Base-by-base conservation (phyloP, 495 filamentous ascomycete genomes). In the Bryoglossum gracile region DNA sequence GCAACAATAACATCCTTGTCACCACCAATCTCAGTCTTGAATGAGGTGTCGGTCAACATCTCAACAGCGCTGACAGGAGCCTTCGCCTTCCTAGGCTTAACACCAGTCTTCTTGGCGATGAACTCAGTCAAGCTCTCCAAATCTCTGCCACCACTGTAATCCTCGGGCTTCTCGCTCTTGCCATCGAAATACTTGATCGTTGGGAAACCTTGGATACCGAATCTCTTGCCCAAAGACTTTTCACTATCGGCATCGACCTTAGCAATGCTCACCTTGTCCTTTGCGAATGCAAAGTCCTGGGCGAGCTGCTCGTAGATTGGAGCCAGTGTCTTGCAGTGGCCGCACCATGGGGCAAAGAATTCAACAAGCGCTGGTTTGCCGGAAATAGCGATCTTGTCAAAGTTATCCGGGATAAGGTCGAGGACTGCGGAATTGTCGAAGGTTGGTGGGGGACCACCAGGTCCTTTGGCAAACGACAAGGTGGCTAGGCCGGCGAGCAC, bases 261-360 rank as follows among this genome's bases (percentile, higher is more conserved):
- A 55, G 80, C 92, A 60, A 98, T 87, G 60, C 77, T 80, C 23
- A 98, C 80, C 62, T 91, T 88, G 66, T 94, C 82, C 55, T 83
- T 78, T 54, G 81, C 78, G 53, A 75, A 80, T 32, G 81, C 79
- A 63, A 86, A 89, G 43, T 69, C 70, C 26, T 74, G 65, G 43
- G 81, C 91, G n/a, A 98, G 80, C 66, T 98, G 86, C 65, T 98
- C 92, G 66, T 92, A 98, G 45, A 92, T 71, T 33, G 92, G 92
- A 17, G 90, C 94, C 8, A 98, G 85, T 52, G 69, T 95, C 75
- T 97, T 97, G 86, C 92, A 98, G 77, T 98, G 88, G 38, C 94
- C 94, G 67, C 94, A 98, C 92, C 92, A 98, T 48, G 92, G 92
- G 39, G 92, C 92, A 67, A 96, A 98, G 77, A 98, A 98, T 65